Evolutionary conservation across 1,284 basidiomycete genomes (phyloP).

Genomic region (Apiotrichum veenhuisii): DNA sequence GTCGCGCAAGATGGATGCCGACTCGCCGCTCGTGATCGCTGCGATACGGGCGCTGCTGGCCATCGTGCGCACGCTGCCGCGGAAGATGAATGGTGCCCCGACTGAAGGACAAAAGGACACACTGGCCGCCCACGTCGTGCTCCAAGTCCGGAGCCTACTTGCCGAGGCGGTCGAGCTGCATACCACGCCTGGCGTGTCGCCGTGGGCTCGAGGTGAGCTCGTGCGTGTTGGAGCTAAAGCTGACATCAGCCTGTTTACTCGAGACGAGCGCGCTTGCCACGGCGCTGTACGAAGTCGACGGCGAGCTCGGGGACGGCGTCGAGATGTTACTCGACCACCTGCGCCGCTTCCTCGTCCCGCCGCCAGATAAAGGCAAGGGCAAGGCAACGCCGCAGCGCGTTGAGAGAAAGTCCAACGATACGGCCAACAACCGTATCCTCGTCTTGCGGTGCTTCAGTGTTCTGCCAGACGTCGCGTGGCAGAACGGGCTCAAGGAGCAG

Average conservation of each 20-base stretch:
- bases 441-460: constrained; percentile 33
- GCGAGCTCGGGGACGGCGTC: neutral
- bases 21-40: constrained; percentile 4
- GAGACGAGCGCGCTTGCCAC: constrained; percentile 8
- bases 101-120: neutral
- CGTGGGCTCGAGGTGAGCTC: constrained; percentile 11
- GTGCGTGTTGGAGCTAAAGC: neutral
- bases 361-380: constrained; percentile 10
- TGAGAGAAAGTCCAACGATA: neutral
- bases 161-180: constrained; percentile 8
- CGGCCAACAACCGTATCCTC: constrained; percentile 36
- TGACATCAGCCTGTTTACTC: constrained; percentile 14
- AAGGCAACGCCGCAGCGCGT: neutral
- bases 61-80: constrained; percentile 4
- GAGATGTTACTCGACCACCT: constrained; percentile 7
- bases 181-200: neutral
- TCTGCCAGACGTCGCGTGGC: constrained; percentile 29
- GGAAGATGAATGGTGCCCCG: neutral
- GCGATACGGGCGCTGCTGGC: constrained; percentile 4
- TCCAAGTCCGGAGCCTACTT: constrained; percentile 1
- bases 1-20: constrained; percentile 6
- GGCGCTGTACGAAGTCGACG: constrained; percentile 5
- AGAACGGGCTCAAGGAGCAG: constrained; percentile 27
- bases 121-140: neutral
- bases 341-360: constrained; percentile 10